Evolutionary conservation across 768 basidiomycete species (phyloP), one percentile per base, ranked within the genome.

Genomic region (Hericium rajendrae): DNA sequence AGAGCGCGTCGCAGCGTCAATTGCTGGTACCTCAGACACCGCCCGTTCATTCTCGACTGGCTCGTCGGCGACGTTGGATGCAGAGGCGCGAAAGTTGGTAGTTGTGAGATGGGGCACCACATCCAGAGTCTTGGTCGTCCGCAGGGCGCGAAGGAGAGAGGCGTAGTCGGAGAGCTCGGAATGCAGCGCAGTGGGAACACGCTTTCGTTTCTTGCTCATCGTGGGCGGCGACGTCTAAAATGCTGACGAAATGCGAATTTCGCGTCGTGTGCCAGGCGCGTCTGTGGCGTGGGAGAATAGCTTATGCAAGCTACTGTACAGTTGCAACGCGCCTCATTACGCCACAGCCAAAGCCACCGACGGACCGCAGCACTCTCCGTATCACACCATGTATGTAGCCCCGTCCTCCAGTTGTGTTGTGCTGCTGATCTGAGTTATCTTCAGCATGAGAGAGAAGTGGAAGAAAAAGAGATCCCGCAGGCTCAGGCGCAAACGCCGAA

Each of bases 381-480:
- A 59, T 46, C 40, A 62, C 49, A 57, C 59, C 57, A 54, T 49
- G 60, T 60, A 60, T 22, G 39, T 51, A 20, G 43, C 53, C 54
- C 51, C 38, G 22, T 26, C 43, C 41, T 28, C 16, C 22, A 15
- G 13, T 46, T 8, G 5, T 8, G n/a, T 11, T 46, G 10, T 40
- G 28, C 49, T 40, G 3, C 38, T 28, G 40, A 48, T 16, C 26
- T 58, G 26, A 50, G 53, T 12, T 0, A 38, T 18, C 11, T n/a
- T 13, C 55, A 86, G 82, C 63, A 92, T 91, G 90, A 90, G 90
- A 88, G 90, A 91, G 75, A 92, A 92, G 85, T 92, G 90, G 90
- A 91, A 91, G 84, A 93, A 93, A 78, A 93, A 93, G 81, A 82
- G 90, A 71, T 90, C 90, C 63, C 85, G 90, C 72, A 88, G 91